Evolutionary conservation across 495 filamentous ascomycete species (phyloP).

Genomic region (Choiromyces venosus): DNA sequence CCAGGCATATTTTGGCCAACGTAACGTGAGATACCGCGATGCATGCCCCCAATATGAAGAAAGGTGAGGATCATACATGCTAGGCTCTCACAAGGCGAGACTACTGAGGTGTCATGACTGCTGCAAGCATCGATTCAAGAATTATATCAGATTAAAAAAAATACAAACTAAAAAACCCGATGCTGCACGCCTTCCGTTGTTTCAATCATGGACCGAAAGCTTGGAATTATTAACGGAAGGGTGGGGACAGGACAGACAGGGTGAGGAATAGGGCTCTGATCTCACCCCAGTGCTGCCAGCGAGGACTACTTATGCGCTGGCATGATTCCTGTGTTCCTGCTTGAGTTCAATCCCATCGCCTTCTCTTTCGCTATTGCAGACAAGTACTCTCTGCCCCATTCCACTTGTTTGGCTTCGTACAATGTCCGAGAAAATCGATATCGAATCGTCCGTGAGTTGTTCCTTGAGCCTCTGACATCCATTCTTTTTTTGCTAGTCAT

Average conservation of each 20-base stretch:
- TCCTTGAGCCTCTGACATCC: constrained; percentile 11
- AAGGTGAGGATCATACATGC: constrained; percentile 30
- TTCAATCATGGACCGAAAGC: constrained; percentile 34
- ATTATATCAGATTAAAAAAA: constrained; percentile 7
- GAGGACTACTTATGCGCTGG: constrained; percentile 41
- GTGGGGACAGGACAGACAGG: constrained; percentile 30
- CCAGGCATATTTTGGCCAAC: constrained; percentile 21
- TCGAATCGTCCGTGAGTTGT: constrained; percentile 37
- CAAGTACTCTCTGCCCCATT: constrained; percentile 34
- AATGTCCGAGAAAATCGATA: constrained; percentile 36
- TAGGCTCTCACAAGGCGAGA: constrained; percentile 21
- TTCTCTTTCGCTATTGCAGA: constrained; percentile 34
- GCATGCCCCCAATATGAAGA: constrained; percentile 31
- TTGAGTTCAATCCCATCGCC: constrained; percentile 39
- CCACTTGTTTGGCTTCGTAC: constrained; percentile 32
- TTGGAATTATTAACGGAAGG: constrained; percentile 37
- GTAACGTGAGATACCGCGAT: constrained; percentile 32
- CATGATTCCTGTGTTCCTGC: constrained; percentile 40
- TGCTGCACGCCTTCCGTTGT: constrained; percentile 39
- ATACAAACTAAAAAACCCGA: constrained; percentile 27
- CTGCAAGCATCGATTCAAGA: constrained; percentile 24
- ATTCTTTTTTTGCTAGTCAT: constrained; percentile 15
- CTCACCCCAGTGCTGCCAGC: constrained; percentile 34
- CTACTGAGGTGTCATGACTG: constrained; percentile 24
- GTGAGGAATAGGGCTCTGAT: constrained; percentile 37